Evolutionary conservation across 495 filamentous ascomycete genomes (phyloP).

Genomic region (Daldinia childiae): DNA sequence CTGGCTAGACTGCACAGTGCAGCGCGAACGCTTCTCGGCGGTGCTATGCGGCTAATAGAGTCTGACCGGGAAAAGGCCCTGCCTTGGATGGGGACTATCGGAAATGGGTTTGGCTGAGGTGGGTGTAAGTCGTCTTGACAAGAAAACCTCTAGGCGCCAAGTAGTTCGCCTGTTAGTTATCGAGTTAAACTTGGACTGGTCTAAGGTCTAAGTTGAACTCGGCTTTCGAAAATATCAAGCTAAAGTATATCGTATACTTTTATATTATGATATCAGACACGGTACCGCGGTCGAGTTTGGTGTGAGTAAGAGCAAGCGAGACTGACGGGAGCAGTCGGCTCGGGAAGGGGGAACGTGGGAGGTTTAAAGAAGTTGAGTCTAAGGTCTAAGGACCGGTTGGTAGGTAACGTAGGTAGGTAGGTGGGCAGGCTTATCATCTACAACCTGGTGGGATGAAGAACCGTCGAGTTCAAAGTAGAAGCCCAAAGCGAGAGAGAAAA

Average conservation of each 20-base stretch:
- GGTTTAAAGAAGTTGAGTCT: constrained; percentile 38
- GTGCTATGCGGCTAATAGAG: constrained; percentile 45
- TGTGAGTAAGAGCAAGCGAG: constrained; percentile 19
- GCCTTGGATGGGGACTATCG: constrained; percentile 41
- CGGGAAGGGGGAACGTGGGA: constrained; percentile 39
- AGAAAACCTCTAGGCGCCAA: constrained; percentile 20
- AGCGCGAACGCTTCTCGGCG: constrained; percentile 38
- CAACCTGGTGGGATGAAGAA: constrained; percentile 37
- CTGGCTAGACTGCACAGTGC: constrained; percentile 37
- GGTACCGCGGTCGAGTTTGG: constrained; percentile 14
- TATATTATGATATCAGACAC: constrained; percentile 17
- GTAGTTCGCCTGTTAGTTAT: constrained; percentile 17
- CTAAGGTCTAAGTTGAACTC: constrained; percentile 11
- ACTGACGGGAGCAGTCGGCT: constrained; percentile 31
- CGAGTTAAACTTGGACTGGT: constrained; percentile 26
- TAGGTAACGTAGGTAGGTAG: constrained; percentile 22
- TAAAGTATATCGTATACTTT: constrained; percentile 16
- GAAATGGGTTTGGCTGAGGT: constrained; percentile 37
- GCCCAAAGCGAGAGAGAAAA: constrained; percentile 36
- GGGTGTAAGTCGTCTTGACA: constrained; percentile 40
- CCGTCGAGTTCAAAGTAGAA: constrained; percentile 34
- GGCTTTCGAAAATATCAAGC: not conserved
- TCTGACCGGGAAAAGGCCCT: constrained; percentile 43
- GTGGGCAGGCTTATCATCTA: constrained; percentile 40
- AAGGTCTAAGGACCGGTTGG: constrained; percentile 27